Evolutionary conservation across 805 yeast genomes (phyloP), one percentile per base, ranked within the genome.

Genomic region (Sungouiozyma intestinalis): DNA sequence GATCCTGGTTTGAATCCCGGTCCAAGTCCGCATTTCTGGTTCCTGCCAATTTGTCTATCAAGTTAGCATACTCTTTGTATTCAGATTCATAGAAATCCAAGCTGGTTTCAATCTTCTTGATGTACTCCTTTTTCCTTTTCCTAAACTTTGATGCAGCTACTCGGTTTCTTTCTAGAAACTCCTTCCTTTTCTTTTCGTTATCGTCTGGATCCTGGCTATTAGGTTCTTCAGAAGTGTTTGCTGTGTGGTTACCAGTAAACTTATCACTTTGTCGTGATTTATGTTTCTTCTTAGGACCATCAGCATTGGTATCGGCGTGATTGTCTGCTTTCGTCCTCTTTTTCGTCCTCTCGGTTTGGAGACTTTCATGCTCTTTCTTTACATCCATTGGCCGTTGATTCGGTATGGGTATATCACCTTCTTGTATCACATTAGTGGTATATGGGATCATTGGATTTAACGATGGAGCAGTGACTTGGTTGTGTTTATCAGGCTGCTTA

Each of bases 121-220:
- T 74, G 69, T 82, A 81, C 58, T 85, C 86, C 67, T 92, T 92
- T 69, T 92, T 92, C 44, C 97, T 75, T 63, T 85, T 94, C 45
- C 98, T 76, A 68, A 97, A 92, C 58, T 87, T 88, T 18, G 92
- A 78, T 0, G 98, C 98, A 0, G 98, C 98, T 8, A 92, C 77
- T 44, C 98, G 72, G 62, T 92, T 92, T 48, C 97, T 72, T 58
- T 92, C 98, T 49, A 92, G 63, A 54, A 77, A 90, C 56, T 69
- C 80, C 58, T 72, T 77, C 48, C 88, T 74, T 37, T 53, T 60
- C n/a, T 54, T 55, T 55, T 84, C 86, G 64, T 81, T 74, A 63
- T 85, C 95, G 67, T 84, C 61, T 64, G 84, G 43, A 74, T 74
- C 15, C 69, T 75, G 42, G 3, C 31, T 39, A 15, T 38, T 44